Base-by-base conservation (phyloP, 2,329 filamentous ascomycete genomes). In the Bipolaris bicolor region DNA sequence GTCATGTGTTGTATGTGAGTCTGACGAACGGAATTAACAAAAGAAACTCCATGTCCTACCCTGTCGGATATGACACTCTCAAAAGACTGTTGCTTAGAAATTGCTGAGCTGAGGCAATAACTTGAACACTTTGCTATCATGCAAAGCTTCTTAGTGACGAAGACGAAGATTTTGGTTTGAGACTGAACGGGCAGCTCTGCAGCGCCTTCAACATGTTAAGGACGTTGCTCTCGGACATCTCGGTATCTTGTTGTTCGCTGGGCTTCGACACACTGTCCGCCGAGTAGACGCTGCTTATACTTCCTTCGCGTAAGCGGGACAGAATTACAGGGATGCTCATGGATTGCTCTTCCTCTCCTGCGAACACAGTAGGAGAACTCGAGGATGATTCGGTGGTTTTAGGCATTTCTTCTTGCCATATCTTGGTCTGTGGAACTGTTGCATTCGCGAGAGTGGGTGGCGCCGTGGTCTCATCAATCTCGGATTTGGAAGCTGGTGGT, bases 381-480 rank as follows among this genome's bases (percentile, higher is more conserved):
- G 34, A 20, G 4, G 7, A 7, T 18, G 41, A 45, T 18, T 34
- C 18, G 16, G 10, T 18, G 24, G 9, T 16, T 5, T 11, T 1
- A 22, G 20, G 11, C 18, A 3, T 7, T n/a, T 29, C 57, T 60
- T 33, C 54, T 49, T 18, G 60, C 52, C 34, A 44, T 4, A 43
- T 24, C 40, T 62, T 51, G 22, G 56, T 59, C 1, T 60, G 54
- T 13, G 62, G 63, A 1, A 59, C 49, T 0, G 70, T 70, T 5
- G 68, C 69, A 9, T 61, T 59, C 7, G 67, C 43, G 0, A 68
- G 68, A 0, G 65, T 70, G 1, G 65, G 68, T 18, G 66, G 68
- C 2, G 69, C 68, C 68, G 73, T 74, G 1, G 71, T 76, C 7
- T 70, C 71, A 18, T 67, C 68, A 1, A 74, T 52, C 10, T 71